Base-by-base conservation (phyloP, 2,329 filamentous ascomycete genomes). In the Trichoderma asperellum region DNA sequence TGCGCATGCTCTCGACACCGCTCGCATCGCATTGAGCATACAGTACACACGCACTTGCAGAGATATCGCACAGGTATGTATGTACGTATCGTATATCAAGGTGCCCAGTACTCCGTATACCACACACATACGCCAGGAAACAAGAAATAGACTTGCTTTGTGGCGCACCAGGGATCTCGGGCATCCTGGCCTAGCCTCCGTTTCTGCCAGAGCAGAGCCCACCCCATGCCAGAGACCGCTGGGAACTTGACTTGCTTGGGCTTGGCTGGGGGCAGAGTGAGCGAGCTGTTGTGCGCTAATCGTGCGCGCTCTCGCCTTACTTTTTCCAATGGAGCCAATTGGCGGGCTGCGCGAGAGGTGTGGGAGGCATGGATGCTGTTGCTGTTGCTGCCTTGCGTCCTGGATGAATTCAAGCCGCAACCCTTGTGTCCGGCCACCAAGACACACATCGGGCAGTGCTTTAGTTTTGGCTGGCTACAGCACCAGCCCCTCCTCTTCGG, bases 211-310 rank as follows among this genome's bases (percentile, higher is more conserved):
- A 43, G 18, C 40, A 43, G 16, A 43, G 37, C 37, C 40, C 16
- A n/a, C 43, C 10, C n/a, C n/a, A 24, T 49, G 18, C 47, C 4
- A 12, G 47, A 24, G 29, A 56, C 27, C 16, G 27, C 53, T n/a
- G 8, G n/a, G 58, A n/a, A 35, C 47, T 29, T 61, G 59, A 34
- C 47, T 61, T 61, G 59, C 59, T 61, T 49, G 5, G 29, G 59
- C 27, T 40, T 6, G 59, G 29, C 14, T 5, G 14, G 52, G 12
- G 24, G 27, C 29, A 29, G 18, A 56, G 24, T 18, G 18, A 21
- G 47, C n/a, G n/a, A 24, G 57, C 35, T 59, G 35, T 37, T 21
- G 12, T 40, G 37, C 57, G 34, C 57, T 59, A 59, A 43, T 34
- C 40, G 32, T 40, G 18, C 16, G 21, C 58, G 27, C 21, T 43